Base-by-base conservation (phyloP, 371 early-diverging fungal species). In the Syncephalastrum racemosum region DNA sequence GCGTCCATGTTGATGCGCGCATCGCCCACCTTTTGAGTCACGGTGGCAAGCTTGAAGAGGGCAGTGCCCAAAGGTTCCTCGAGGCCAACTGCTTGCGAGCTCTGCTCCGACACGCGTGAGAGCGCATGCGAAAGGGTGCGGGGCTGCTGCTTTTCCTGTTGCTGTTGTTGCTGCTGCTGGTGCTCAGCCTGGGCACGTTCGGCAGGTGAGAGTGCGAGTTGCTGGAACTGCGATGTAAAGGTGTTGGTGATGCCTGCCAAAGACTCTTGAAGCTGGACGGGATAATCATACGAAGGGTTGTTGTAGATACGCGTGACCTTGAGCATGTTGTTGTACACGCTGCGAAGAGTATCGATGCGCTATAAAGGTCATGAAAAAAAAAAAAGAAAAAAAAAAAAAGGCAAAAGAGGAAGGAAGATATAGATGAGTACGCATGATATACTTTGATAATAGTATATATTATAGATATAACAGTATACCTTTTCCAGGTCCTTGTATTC, bases 401-500 rank as follows among this genome's bases (percentile, higher is more conserved):
- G n/a, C n/a, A n/a, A 18, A 50, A 18, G 56, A 16, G 46, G 15
- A 20, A 31, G 19, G 20, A 54, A 25, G 7, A 44, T 23, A 51
- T 14, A 18, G 12, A 14, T 25, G 15, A 22, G n/a, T 31, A 31
- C 12, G 36, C 36, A 31, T 31, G 36, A 31, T 31, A 18, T 31
- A 6, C 31, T 6, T 46, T 31, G 7, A 12, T 25, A 48, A 15
- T 41, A 20, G n/a, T 18, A 25, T 14, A 7, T 46, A 3, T 16
- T 50, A 1, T 14, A 16, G 14, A 53, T 45, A 27, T 25, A n/a
- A n/a, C n/a, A n/a, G 50, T 52, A 70, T 77, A 86, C 89, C 80
- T 79, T 77, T 62, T 90, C 91, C 54, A 95, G 77, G 56, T 89
- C 86, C 56, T 87, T 80, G 70, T 97, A 97, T 61, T 96, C 95